Evolutionary conservation across 2,329 filamentous ascomycete genomes (phyloP), one percentile per base, ranked within the genome.

Genomic region (Colletotrichum spinosum): DNA sequence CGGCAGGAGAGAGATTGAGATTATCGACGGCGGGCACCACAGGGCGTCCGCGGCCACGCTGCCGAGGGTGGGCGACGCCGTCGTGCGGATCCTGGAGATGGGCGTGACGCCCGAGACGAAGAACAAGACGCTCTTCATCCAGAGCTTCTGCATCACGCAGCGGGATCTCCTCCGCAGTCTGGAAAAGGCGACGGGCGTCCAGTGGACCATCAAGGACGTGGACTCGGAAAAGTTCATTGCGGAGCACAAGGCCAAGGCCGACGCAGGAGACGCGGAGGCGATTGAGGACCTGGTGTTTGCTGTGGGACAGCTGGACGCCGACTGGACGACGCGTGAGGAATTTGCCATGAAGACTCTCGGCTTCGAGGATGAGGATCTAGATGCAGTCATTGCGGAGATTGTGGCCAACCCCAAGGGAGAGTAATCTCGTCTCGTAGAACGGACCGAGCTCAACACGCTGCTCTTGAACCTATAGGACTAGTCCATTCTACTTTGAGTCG

Each of bases 251-350:
- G 68, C 66, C 7, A 73, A 73, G 60, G 77, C 76, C n/a, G 76
- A 81, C 12, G 72, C 70, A 0, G 82, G 77, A 0, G 74, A 82
- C 38, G 68, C 65, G 13, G 72, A 72, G 2, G 78, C 80, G 0
- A 71, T 81, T 38, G 81, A 84, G 70, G 79, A 84, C 49, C 75
- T 85, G 66, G 83, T 85, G 2, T 85, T 83, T 67, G 83, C 81
- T 39, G 71, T 85, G 1, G 82, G 83, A 1, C 77, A 79, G 0
- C 65, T 84, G 1, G 79, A 84, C 49, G 82, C 82, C 0, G 79
- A 85, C 60, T 85, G 83, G 83, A 82, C 80, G 13, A 70, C 70
- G 57, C 76, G 77, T 41, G 74, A 78, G 2, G 80, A 75, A 1
- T 84, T 82, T 61, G 78, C 81, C 2, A 85, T 85, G 83, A 76